Conservation (phyloP, 2,329 filamentous ascomycete genomes). For the Aphanocladium album region DNA sequence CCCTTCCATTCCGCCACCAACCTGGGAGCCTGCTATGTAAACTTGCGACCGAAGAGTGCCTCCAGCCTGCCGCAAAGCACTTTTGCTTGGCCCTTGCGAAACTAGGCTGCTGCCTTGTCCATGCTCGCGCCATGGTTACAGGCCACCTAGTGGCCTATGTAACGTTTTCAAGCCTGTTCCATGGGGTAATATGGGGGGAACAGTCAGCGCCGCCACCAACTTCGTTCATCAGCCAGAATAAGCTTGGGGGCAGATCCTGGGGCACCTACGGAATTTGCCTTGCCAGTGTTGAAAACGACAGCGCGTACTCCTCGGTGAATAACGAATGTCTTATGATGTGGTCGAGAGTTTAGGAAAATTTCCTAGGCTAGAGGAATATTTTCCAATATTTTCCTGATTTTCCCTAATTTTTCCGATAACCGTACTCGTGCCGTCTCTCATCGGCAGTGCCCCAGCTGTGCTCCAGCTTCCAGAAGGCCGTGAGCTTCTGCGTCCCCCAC, state of each 20-base stretch:
- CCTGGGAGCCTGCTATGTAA: not conserved
- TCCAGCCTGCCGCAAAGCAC: not conserved
- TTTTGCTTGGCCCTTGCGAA: not conserved
- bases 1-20: not conserved
- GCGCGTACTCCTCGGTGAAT: too few species aligned
- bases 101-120: not conserved
- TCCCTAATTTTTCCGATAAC: not conserved
- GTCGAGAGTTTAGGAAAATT: not conserved
- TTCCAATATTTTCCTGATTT: not conserved
- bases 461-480: not conserved
- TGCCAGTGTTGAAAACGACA: not conserved
- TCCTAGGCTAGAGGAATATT: not conserved
- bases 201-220: constrained; percentile 3
- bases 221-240: not conserved
- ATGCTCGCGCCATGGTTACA: not conserved
- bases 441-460: not conserved
- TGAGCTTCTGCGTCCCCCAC: not conserved
- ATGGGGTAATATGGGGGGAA: not conserved
- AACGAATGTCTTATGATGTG: not conserved
- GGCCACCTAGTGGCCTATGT: not conserved
- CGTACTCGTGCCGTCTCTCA: not conserved
- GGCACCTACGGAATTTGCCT: not conserved
- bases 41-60: not conserved
- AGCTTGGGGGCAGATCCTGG: not conserved
- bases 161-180: constrained; percentile 1